phyloP scores from a whole-genome alignment of 768 basidiomycete species.

The Pisolithus marmoratus region DNA sequence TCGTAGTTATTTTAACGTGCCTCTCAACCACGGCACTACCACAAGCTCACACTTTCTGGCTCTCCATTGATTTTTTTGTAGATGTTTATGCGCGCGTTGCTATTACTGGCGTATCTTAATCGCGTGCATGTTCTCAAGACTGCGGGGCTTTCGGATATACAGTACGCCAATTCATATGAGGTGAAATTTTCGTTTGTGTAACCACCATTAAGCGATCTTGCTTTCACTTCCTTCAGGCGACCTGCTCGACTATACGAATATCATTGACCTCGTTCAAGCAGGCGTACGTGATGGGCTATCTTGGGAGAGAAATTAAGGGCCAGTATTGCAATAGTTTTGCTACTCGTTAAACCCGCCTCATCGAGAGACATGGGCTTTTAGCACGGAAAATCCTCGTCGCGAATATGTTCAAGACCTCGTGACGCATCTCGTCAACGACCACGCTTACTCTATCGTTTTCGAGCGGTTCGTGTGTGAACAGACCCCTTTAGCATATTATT shows the following conservation, averaged over 20 bases:
- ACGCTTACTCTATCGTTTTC: slow-evolving; percentile 50
- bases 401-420: slow-evolving; percentile 45
- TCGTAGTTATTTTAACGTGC: slow-evolving; percentile 43
- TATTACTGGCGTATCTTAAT: slow-evolving; percentile 71
- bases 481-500: slow-evolving; percentile 51
- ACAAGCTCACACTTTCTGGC: too few relatives aligned
- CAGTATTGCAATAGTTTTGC: not conserved
- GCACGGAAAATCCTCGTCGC: slow-evolving; percentile 36
- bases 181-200: not conserved
- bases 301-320: slow-evolving; percentile 47
- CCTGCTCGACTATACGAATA: slow-evolving; percentile 40
- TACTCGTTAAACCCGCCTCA: not conserved
- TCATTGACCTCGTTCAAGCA: slow-evolving; percentile 38
- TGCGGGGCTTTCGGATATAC: slow-evolving; percentile 34
- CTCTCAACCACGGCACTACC: too few relatives aligned
- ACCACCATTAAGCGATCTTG: slow-evolving; percentile 42
- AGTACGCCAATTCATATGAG: slow-evolving; percentile 31
- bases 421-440: slow-evolving; percentile 48
- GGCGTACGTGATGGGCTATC: slow-evolving; percentile 48
- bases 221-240: slow-evolving; percentile 46
- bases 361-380: slow-evolving; percentile 13
- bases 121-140: slow-evolving; percentile 51
- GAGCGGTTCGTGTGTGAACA: slow-evolving; percentile 49
- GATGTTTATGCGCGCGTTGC: slow-evolving; percentile 53
- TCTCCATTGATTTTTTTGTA: slow-evolving; percentile 17